These are phyloP conservation scores for Purpureocillium lavendulum DNA, from an alignment of 2,329 filamentous ascomycete genomes.

Conservation along the genomic window DNA sequence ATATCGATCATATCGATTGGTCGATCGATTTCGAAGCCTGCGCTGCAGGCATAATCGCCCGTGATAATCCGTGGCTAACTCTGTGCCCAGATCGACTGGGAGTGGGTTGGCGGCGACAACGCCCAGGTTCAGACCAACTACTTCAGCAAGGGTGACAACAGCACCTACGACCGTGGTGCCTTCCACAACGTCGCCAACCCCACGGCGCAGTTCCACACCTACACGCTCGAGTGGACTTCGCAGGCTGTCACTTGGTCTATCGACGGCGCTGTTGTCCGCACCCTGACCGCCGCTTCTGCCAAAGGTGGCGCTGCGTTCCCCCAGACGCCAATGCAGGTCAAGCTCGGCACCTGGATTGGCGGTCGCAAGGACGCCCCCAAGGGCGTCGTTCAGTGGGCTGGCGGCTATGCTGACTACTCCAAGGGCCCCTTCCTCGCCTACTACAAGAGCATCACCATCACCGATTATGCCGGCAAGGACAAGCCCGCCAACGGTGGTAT, in stretches of 20 bases:
- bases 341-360: conserved; percentile 60
- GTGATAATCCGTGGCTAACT: no score
- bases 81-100: conserved; percentile 83
- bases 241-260: conserved; percentile 57
- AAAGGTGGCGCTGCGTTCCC: conserved; percentile 52
- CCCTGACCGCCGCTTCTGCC: conserved; percentile 51
- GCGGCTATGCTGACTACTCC: conserved; percentile 47
- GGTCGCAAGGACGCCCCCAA: conserved; percentile 48
- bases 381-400: conserved; percentile 66
- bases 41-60: no score
- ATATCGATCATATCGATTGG: no score
- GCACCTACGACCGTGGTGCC: conserved; percentile 61
- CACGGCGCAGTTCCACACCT: conserved; percentile 48
- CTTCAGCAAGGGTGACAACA: conserved; percentile 65
- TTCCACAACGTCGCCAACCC: conserved; percentile 51
- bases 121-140: conserved; percentile 77
- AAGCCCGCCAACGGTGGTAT: conserved; percentile 28
- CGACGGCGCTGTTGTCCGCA: conserved; percentile 53
- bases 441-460: conserved; percentile 48
- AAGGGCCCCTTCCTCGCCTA: conserved; percentile 44
- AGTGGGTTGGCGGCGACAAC: conserved; percentile 72
- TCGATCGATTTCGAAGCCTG: no score
- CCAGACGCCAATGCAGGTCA: conserved; percentile 66
- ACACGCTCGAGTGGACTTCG: conserved; percentile 60
- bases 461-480: conserved; percentile 44